phyloP scores from a whole-genome alignment of 305 asterid species.

The Solanum hybrid region DNA sequence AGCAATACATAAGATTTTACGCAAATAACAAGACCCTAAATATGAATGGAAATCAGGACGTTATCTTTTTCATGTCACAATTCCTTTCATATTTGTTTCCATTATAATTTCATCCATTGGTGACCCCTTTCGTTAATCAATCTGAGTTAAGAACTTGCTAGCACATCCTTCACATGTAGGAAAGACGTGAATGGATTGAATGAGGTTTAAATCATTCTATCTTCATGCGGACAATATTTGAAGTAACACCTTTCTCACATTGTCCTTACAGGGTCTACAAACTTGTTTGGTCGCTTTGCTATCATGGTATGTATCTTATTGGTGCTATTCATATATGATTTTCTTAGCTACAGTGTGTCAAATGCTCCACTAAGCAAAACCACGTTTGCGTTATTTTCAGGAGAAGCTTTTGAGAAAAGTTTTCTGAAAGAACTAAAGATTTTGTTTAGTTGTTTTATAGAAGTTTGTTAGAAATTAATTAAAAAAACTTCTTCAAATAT shows the following conservation, averaged over 20 bases:
- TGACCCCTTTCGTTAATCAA: neutral
- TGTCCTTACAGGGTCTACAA: constrained; percentile 69
- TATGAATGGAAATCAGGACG: neutral
- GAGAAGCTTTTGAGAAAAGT: neutral
- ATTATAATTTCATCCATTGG: neutral
- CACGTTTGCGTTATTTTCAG: neutral
- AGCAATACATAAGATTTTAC: neutral
- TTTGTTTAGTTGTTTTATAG: neutral
- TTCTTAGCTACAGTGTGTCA: neutral
- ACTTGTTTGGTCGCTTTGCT: constrained; percentile 85
- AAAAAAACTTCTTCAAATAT: neutral
- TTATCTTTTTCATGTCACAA: neutral
- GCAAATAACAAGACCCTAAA: neutral
- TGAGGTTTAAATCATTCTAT: neutral
- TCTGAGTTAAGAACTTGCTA: constrained; percentile 4
- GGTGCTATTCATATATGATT: neutral
- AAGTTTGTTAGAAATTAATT: neutral
- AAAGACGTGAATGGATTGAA: neutral
- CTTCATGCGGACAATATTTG: neutral
- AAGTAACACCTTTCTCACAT: constrained; percentile 14
- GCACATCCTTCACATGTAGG: neutral
- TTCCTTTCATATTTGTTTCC: neutral
- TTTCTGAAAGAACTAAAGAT: neutral
- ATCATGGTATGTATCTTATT: constrained; percentile 59
- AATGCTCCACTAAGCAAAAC: neutral